Evolutionary conservation across 345 rosid species (phyloP), one percentile per base, ranked within the genome.

Genomic region (Sonneratia alba): DNA sequence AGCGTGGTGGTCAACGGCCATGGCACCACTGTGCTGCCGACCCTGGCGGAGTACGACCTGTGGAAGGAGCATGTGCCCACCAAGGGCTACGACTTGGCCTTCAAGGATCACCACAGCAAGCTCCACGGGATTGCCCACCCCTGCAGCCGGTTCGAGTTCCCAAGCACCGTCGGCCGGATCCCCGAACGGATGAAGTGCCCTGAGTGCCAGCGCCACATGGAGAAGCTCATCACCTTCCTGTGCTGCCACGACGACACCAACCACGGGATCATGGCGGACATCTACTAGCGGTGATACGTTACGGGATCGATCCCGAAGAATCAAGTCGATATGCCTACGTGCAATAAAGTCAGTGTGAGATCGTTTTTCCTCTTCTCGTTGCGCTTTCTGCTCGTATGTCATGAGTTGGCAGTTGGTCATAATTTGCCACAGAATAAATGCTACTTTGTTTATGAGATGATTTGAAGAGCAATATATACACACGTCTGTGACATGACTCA

Each of bases 111-210:
- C 75, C 90, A 91, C 45, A 77, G 75, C 71, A 75, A 73, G 78
- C 80, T 91, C 43, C 82, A 79, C 8, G 80, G 69, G 27, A 34
- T 79, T 10, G 78, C 88, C 63, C 84, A 80, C 34, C 90, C 89
- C 0, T 94, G 97, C 74, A 76, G 84, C 80, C 87, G 89, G 10
- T 89, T 94, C 32, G 97, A 94, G 75, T 87, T 94, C 81, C 87
- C 86, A 18, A 72, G 76, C 76, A 67, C 70, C 6, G 73, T 81
- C 6, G 87, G 90, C 51, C 87, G 88, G 77, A 86, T 87, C 70
- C 97, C 98, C 0, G 84, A 81, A 19, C 80, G 70, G 74, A 74
- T 91, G 87, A 86, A 75, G 67, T 94, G 97, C 83, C 92, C 95
- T 7, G 95, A 94, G 72, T 91, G 98, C 73, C 77, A 73, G 8